Evolutionary conservation across 164 flowering plant genomes (phyloP).

Genomic region (Litsea cubeba): DNA sequence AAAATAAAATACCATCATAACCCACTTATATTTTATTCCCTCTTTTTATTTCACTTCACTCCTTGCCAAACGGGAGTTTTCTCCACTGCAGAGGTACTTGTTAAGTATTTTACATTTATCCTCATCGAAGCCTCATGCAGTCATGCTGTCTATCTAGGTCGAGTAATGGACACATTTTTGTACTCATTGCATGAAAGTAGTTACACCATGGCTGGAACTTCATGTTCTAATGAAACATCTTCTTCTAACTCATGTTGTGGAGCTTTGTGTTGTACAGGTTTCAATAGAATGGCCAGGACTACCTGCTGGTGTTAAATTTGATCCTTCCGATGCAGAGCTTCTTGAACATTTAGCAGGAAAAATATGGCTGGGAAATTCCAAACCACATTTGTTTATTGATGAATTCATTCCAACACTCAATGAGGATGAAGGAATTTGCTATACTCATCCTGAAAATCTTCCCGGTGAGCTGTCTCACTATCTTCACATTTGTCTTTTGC

Average conservation of each 20-base stretch:
- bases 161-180: too few species aligned
- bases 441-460: slow-evolving; percentile 86
- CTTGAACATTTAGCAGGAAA: slow-evolving; percentile 77
- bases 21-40: too few species aligned
- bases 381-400: slow-evolving; percentile 70
- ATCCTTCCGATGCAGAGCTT: slow-evolving; percentile 81
- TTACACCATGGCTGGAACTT: not conserved
- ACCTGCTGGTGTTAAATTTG: slow-evolving; percentile 90
- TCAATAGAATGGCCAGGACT: slow-evolving; percentile 81
- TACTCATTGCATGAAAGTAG: not conserved
- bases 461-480: slow-evolving; percentile 56
- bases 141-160: too few species aligned
- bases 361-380: slow-evolving; percentile 44
- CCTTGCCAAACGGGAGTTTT: too few species aligned
- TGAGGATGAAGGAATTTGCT: slow-evolving; percentile 67
- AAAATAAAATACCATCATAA: too few species aligned
- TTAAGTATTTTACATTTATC: too few species aligned
- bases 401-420: slow-evolving; percentile 87
- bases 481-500: not conserved
- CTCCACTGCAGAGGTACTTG: too few species aligned
- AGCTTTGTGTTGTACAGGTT: slow-evolving; percentile 39
- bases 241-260: not conserved
- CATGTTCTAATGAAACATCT: not conserved
- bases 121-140: too few species aligned
- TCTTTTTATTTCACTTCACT: too few species aligned